Conservation (phyloP, 2,329 filamentous ascomycete genomes). For the Coniochaeta sp. region DNA sequence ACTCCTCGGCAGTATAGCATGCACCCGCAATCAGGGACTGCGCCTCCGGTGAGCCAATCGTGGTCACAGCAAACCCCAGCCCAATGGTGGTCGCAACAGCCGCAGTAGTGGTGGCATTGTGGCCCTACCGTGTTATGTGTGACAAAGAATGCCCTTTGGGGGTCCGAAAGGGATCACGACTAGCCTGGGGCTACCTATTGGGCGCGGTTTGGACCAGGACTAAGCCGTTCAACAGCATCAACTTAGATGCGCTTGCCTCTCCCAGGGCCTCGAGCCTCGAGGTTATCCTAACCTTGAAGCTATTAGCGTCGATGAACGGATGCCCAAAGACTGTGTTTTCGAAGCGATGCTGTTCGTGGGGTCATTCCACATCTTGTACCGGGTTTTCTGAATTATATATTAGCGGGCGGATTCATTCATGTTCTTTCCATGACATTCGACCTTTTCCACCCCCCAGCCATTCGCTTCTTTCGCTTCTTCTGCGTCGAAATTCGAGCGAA, state of each 20-base stretch:
- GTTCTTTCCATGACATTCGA: neutral
- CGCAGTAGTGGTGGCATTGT: slow-evolving; percentile 29
- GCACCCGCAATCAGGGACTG: slow-evolving; percentile 41
- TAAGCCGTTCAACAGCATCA: neutral
- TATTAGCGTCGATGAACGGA: neutral
- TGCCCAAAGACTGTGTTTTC: neutral
- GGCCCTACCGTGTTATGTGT: neutral
- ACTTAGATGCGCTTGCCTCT: neutral
- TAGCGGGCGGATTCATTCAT: neutral
- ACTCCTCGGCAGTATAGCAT: slow-evolving; percentile 57
- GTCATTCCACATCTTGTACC: neutral
- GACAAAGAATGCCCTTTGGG: neutral
- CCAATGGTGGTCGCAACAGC: slow-evolving; percentile 48
- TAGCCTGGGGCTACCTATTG: neutral
- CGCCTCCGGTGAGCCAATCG: slow-evolving; percentile 42
- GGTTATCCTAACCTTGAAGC: neutral
- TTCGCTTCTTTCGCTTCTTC: neutral
- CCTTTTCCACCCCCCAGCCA: neutral
- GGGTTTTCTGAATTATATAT: neutral
- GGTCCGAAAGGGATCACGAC: neutral
- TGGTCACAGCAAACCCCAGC: slow-evolving; percentile 52
- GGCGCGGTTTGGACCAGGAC: too few species aligned
- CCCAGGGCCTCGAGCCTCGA: neutral
- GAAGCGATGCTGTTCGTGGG: neutral
- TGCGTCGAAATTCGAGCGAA: neutral